These are phyloP conservation scores for Thelonectria discophora DNA, from an alignment of 2,329 filamentous ascomycete species.

Conservation along the genomic window DNA sequence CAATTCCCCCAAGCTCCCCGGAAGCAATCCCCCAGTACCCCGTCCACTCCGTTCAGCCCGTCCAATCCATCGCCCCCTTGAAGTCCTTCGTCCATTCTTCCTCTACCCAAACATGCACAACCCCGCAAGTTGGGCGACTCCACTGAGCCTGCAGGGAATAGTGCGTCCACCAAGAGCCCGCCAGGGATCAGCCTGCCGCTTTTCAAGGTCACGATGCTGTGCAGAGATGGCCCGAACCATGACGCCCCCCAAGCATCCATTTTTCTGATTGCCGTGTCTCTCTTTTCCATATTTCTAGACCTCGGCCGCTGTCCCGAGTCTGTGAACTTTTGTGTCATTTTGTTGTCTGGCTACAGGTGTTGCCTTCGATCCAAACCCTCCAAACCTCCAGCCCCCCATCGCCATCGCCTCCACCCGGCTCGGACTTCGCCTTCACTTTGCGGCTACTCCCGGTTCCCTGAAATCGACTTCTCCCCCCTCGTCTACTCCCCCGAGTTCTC, in stretches of 20 bases:
- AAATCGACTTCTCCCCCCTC: conserved; percentile 5
- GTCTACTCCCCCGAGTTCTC: conserved; percentile 7
- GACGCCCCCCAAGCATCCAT: conserved; percentile 41
- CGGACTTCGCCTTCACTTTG: not conserved
- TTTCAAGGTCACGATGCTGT: conserved; percentile 43
- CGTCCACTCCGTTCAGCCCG: conserved; percentile 9
- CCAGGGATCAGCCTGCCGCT: conserved; percentile 36
- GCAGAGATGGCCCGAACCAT: conserved; percentile 43
- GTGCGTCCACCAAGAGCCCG: conserved; percentile 17
- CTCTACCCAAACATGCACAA: conserved; percentile 26
- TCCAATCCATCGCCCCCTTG: conserved; percentile 11
- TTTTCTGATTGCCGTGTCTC: conserved; percentile 33
- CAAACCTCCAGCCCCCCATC: conserved; percentile 6
- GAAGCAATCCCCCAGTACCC: conserved; percentile 20
- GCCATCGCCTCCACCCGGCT: not conserved
- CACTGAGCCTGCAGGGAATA: conserved; percentile 36
- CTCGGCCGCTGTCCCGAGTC: conserved; percentile 8
- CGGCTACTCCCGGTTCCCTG: conserved; percentile 13
- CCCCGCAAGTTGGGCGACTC: conserved; percentile 38
- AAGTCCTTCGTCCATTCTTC: not conserved
- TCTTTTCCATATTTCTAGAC: conserved; percentile 30
- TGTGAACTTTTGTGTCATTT: conserved; percentile 2
- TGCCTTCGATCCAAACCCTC: not conserved
- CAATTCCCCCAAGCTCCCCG: conserved; percentile 18
- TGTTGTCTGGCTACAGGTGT: conserved; percentile 17